A percentile compares a stretch with the other conserved stretches of the same genome.
These are phyloP conservation scores for Malassezia sympodialis DNA, from an alignment of 1,284 basidiomycete species.

Conservation along the genomic window DNA sequence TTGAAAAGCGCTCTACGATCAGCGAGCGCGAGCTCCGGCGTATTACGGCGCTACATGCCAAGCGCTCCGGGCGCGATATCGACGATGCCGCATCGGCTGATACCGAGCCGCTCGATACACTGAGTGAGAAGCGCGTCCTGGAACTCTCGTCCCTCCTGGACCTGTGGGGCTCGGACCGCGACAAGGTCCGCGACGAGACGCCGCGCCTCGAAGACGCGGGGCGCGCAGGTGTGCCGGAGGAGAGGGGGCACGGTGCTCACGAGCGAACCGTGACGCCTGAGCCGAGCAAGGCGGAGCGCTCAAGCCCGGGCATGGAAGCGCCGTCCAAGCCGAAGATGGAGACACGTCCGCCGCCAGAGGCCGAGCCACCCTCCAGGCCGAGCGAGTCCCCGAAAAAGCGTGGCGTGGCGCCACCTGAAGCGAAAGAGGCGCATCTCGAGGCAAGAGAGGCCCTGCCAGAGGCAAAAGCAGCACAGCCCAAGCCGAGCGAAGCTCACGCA, in stretches of 20 bases:
- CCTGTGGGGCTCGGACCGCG: background rate
- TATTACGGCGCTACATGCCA: conserved; percentile 49
- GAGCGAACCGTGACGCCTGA: background rate
- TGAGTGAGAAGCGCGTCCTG: background rate
- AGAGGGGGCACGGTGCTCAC: background rate
- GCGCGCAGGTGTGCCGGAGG: background rate
- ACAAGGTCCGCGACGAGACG: background rate
- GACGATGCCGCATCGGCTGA: background rate
- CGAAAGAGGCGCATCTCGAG: no score
- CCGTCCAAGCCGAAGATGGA: no score
- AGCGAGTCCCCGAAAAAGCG: background rate
- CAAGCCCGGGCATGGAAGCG: no score
- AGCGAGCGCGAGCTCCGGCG: conserved; percentile 48
- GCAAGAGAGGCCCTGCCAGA: no score
- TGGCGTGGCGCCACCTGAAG: no score
- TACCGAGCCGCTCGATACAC: background rate
- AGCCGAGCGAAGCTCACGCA: no score
- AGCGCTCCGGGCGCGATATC: conserved; percentile 33
- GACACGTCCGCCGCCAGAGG: no score
- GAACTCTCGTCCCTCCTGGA: conserved; percentile 4
- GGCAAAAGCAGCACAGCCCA: no score
- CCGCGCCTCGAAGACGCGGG: background rate
- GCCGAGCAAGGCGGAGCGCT: background rate
- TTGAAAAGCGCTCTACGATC: conserved; percentile 51
- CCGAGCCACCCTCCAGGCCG: no score